phyloP scores from a whole-genome alignment of 148 eudicot species.

The Silene uniflora region DNA sequence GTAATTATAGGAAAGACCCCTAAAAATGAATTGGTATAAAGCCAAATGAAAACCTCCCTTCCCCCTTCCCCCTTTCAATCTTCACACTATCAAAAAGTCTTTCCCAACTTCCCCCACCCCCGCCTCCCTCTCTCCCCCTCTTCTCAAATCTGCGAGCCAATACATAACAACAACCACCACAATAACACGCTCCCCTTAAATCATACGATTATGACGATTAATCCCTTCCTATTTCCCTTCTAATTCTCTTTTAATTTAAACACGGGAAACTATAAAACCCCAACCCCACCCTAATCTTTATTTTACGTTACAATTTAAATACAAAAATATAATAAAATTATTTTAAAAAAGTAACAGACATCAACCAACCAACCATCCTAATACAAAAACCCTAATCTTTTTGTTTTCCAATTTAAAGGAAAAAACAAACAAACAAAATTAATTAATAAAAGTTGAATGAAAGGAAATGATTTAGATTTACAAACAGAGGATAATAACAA shows the following conservation, averaged over 20 bases:
- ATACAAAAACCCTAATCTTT: constrained; percentile 26
- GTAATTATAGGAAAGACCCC: background rate
- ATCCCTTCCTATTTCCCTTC: too few relatives aligned
- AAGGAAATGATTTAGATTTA: constrained; percentile 11
- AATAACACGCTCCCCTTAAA: too few relatives aligned
- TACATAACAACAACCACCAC: too few relatives aligned
- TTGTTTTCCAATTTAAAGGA: background rate
- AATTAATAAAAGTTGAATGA: background rate
- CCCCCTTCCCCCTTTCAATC: background rate
- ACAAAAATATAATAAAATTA: background rate
- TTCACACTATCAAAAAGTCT: constrained; percentile 28
- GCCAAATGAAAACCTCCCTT: background rate
- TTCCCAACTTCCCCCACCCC: background rate
- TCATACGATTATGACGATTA: too few relatives aligned
- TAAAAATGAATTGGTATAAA: background rate
- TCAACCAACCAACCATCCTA: background rate
- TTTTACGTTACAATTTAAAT: background rate
- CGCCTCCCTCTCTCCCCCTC: background rate
- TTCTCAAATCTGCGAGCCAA: background rate
- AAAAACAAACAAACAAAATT: background rate
- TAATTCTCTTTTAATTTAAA: background rate
- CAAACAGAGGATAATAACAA: background rate
- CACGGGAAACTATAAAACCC: background rate
- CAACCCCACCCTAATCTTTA: background rate
- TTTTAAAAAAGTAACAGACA: background rate